These are phyloP conservation scores for Backusella sp. DNA, from an alignment of 192 early-diverging fungal genomes.

Conservation along the genomic window DNA sequence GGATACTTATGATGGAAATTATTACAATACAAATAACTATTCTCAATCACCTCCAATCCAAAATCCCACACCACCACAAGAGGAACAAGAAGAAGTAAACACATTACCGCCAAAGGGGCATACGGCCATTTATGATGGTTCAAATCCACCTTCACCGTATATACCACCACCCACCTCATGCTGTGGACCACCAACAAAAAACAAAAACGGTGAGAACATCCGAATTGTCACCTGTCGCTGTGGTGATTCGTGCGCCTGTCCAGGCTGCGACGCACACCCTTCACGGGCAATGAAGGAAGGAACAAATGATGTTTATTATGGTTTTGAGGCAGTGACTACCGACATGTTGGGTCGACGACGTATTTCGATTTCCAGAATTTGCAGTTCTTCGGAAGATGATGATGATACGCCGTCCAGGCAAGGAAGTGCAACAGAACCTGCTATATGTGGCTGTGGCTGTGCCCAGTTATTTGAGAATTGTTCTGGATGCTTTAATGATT, in stretches of 20 bases:
- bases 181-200: constrained; percentile 9
- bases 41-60: background rate
- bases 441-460: constrained; percentile 58
- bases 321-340: background rate
- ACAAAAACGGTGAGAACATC: constrained; percentile 18
- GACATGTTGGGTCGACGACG: background rate
- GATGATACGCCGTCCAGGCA: background rate
- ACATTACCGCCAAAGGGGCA: background rate
- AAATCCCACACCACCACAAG: background rate
- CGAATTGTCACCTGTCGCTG: constrained; percentile 38
- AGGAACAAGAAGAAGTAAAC: background rate
- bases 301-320: constrained; percentile 19
- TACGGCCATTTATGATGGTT: background rate
- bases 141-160: background rate
- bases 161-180: constrained; percentile 16
- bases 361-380: constrained; percentile 9
- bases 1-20: background rate
- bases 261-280: constrained; percentile 40
- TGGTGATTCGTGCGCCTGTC: constrained; percentile 39
- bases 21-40: background rate
- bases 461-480: constrained; percentile 51
- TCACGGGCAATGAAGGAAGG: constrained; percentile 27
- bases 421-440: background rate
- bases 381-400: background rate
- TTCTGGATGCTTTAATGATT: constrained; percentile 47